Conservation (phyloP, 768 basidiomycete genomes). For the Pilatotrama ljubarskyi region DNA sequence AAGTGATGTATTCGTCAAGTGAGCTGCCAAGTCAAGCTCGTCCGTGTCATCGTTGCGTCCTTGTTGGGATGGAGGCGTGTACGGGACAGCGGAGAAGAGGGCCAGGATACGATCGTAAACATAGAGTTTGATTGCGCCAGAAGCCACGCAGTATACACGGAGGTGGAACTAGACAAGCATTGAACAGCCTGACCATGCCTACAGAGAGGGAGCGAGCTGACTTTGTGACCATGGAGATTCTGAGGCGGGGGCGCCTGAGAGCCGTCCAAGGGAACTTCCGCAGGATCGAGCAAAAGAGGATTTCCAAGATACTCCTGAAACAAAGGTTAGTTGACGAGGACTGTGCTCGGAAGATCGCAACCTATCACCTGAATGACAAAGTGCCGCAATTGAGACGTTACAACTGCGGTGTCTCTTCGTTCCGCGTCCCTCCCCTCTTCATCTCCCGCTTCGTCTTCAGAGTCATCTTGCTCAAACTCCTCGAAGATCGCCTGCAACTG, state of each 20-base stretch:
- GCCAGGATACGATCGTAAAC: constrained; percentile 83
- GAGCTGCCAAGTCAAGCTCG: constrained; percentile 59
- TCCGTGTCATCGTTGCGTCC: constrained; percentile 28
- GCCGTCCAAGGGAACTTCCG: constrained; percentile 40
- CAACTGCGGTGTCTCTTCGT: constrained; percentile 53
- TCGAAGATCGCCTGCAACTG: constrained; percentile 74
- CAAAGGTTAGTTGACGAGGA: not conserved
- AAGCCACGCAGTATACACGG: constrained; percentile 81
- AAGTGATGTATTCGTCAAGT: constrained; percentile 91
- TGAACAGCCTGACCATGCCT: constrained; percentile 10
- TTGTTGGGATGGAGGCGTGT: constrained; percentile 40
- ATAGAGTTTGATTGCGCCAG: constrained; percentile 76
- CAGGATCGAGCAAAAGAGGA: constrained; percentile 79
- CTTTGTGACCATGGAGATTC: constrained; percentile 57
- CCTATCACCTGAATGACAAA: constrained; percentile 88
- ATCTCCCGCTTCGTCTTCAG: constrained; percentile 50
- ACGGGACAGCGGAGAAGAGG: constrained; percentile 80
- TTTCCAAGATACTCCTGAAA: constrained; percentile 79
- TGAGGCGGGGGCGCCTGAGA: constrained; percentile 14
- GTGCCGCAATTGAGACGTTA: constrained; percentile 87
- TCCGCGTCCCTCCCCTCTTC: constrained; percentile 34
- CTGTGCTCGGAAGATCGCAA: not conserved
- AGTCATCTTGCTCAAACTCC: constrained; percentile 67
- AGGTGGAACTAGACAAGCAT: constrained; percentile 76
- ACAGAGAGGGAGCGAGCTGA: constrained; percentile 32